These are phyloP conservation scores for Lecanosticta acicola DNA, from an alignment of 2,329 filamentous ascomycete genomes.

Conservation along the genomic window DNA sequence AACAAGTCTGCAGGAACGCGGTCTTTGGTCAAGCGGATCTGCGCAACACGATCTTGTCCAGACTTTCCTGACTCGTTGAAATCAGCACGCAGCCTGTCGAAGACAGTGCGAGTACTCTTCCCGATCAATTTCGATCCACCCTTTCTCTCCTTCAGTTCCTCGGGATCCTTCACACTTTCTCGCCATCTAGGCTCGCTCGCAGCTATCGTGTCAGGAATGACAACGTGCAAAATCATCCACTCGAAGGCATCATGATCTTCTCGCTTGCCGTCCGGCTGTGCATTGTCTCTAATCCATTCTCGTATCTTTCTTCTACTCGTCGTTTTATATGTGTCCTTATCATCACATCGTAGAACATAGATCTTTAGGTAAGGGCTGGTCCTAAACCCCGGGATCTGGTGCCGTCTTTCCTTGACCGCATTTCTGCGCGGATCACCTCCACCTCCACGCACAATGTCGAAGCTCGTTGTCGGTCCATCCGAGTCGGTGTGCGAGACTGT, in stretches of 20 bases:
- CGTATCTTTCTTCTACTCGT: slow-evolving; percentile 70
- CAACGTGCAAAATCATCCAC: slow-evolving; percentile 89
- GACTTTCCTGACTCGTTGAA: slow-evolving; percentile 77
- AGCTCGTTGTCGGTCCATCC: slow-evolving; percentile 30
- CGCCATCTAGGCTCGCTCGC: slow-evolving; percentile 68
- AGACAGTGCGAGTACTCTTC: slow-evolving; percentile 68
- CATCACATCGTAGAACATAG: slow-evolving; percentile 84
- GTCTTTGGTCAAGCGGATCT: slow-evolving; percentile 65
- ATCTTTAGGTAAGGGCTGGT: slow-evolving; percentile 92
- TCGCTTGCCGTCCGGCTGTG: slow-evolving; percentile 60
- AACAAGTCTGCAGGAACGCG: slow-evolving; percentile 42
- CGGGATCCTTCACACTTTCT: slow-evolving; percentile 43
- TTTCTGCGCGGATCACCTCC: slow-evolving; percentile 25
- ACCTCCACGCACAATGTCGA: slow-evolving; percentile 40
- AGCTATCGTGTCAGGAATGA: slow-evolving; percentile 77
- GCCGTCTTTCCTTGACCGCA: slow-evolving; percentile 57
- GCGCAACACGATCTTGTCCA: slow-evolving; percentile 70
- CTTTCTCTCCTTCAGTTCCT: slow-evolving; percentile 60
- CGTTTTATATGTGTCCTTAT: slow-evolving; percentile 88
- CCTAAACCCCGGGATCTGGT: slow-evolving; percentile 90
- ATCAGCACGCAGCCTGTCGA: slow-evolving; percentile 85
- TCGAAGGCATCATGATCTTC: slow-evolving; percentile 96
- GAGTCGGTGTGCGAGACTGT: slow-evolving; percentile 16
- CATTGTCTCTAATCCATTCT: slow-evolving; percentile 84
- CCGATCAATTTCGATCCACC: slow-evolving; percentile 69